Evolutionary conservation across 2,329 filamentous ascomycete genomes (phyloP), one percentile per base, ranked within the genome.

Genomic region (Huntiella bhutanensis): DNA sequence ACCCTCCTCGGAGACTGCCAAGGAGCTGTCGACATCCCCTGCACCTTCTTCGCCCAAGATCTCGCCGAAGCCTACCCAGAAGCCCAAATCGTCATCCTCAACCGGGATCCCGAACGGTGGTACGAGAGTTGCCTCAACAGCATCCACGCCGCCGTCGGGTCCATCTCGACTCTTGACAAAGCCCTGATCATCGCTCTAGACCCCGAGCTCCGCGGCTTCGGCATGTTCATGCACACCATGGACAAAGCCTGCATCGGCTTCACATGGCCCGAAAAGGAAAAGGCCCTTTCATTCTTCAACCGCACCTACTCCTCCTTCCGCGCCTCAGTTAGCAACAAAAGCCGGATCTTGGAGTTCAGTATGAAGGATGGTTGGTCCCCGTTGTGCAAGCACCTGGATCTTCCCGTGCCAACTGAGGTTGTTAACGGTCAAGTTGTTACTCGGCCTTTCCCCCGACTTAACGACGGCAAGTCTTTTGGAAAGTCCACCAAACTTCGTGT

Each of bases 1-100:
- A 57, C 58, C 48, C 55, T 70, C 5, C 61, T 69, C 41, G 64
- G 62, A 40, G 54, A 61, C 17, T 65, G 59, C 52, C 65, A 63
- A 50, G 67, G 66, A 16, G 73, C 69, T 6, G 66, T 67, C 47
- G 71, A 71, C 41, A 57, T 74, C 12, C 75, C 78, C 1, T 61
- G 74, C 1, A 63, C 71, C 34, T 78, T 76, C 53, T 61, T 64
- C 53, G 58, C 57, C 42, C 48, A 55, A 45, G 60, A 64, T 43
- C 54, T 64, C 8, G 60, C 62, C 28, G 55, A 54, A 28, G 37
- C 52, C 6, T 58, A 58, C 42, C 58, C 58, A 4, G 59, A 62
- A 10, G 62, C 62, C 43, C 63, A 63, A 49, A 56, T 63, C 38
- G 50, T 64, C 48, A 59, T 64, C 42, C 54, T 64, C 38, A 62